Base-by-base conservation (phyloP, 805 yeast genomes). In the Kodamaea leandrae region DNA sequence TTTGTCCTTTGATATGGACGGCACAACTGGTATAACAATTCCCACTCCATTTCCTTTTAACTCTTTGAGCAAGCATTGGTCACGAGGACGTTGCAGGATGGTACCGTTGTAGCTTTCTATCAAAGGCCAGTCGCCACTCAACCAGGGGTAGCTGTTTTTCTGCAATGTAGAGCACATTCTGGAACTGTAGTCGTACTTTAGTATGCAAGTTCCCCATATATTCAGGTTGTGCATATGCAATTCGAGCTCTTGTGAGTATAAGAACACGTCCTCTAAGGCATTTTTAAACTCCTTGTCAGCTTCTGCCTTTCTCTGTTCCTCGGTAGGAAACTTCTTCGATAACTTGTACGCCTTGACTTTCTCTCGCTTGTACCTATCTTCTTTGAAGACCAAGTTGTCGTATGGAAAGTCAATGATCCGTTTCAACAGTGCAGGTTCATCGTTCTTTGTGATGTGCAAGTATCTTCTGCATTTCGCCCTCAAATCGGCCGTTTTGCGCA, bases 1-100 rank as follows among this genome's bases (percentile, higher is more conserved):
- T 15, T 41, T 38, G 10, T 43, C 45, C 14, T 41, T 43, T 7
- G 45, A 38, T 4, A n/a, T 32, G 4, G 39, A 21, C 2, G 61
- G 59, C 12, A 54, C 37, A 4, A 64, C 25, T 1, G 68, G 62
- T 4, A 66, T 56, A 13, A 63, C 65, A 5, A 66, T 60, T 0
- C 71, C 71, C 6, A 7, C 17, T n/a, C 36, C 32, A 46, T 48
- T 1, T 64, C 66, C 36, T 18, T 16, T n/a, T 4, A 37, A 24
- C 12, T 25, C 13, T 9, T 25, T 23, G 21, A 37, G 15, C 7
- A 37, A 6, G n/a, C 41, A 37, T 3, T 10, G 15, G 6, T 17
- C 6, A 4, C 14, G 19, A 24, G 18, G 13, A 6, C 5, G 6
- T 16, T 36, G 32, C 19, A 13, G 8, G 4, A 29, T 14, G 4